phyloP scores from a whole-genome alignment of 129 eudicot species.

The Tagetes patula region DNA sequence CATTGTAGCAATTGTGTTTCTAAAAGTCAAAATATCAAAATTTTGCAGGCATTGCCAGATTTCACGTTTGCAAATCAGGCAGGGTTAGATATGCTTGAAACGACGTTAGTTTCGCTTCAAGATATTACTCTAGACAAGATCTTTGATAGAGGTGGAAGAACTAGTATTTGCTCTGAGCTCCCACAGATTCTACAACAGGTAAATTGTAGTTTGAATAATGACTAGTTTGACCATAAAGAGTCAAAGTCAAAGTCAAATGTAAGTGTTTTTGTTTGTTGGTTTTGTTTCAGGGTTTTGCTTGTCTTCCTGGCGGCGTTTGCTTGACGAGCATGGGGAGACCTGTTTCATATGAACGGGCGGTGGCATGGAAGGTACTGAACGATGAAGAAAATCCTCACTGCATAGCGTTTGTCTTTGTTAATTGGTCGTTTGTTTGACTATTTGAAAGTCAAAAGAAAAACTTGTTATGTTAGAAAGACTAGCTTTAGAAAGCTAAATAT shows the following conservation, averaged over 20 bases:
- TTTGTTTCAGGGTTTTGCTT: conserved; percentile 35
- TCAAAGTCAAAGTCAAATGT: conserved; percentile 12
- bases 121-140: conserved; percentile 80
- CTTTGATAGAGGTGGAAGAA: conserved; percentile 73
- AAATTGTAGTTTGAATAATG: background rate
- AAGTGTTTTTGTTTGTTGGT: background rate
- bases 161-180: conserved; percentile 63
- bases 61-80: conserved; percentile 90
- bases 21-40: background rate
- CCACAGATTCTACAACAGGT: conserved; percentile 88
- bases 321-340: conserved; percentile 85
- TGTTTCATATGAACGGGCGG: conserved; percentile 79
- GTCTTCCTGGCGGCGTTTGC: conserved; percentile 77
- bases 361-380: conserved; percentile 85
- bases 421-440: conserved; percentile 78
- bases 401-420: conserved; percentile 70
- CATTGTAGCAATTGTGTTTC: background rate
- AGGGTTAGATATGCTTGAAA: conserved; percentile 93
- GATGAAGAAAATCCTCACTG: conserved; percentile 83
- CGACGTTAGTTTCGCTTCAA: conserved; percentile 86
- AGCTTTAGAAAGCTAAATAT: conserved; percentile 38
- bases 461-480: conserved; percentile 26
- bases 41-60: conserved; percentile 72
- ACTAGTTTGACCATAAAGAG: conserved; percentile 1
- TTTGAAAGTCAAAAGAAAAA: conserved; percentile 9